Evolutionary conservation across 768 basidiomycete species (phyloP), one percentile per base, ranked within the genome.

Genomic region (Phaffia tasmanica): DNA sequence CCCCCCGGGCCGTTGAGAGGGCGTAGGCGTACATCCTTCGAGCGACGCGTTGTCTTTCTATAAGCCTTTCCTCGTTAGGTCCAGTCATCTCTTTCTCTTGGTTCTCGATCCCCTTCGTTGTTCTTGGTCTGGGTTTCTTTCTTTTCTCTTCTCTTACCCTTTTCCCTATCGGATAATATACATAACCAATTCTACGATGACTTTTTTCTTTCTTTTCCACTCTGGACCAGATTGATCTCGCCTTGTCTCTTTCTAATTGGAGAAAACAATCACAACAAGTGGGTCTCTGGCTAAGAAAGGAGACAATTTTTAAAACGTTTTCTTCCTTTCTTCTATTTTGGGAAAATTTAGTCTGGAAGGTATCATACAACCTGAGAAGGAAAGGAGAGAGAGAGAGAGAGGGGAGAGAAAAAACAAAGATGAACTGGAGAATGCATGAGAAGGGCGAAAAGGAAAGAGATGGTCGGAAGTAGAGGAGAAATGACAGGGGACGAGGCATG

Each of bases 231-330:
- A 21, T 50, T 47, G 8, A 62, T 11, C 23, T 48, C 46, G 27
- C 18, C 25, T 62, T 62, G 9, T 62, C 61, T 3, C 21, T 51
- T 25, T 29, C 61, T 62, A 51, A 21, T 62, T 51, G 2, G 21
- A 29, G 21, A 32, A 18, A 27, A 47, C 4, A 49, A 46, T 23
- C 59, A 46, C 2, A 61, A 49, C 8, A 61, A 48, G 42, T 48
- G 47, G 42, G 47, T 61, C 59, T 59, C 35, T 7, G 18, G 54
- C 35, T 42, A 46, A 59, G 32, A 32, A 9, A 59, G 9, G 11
- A 47, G 23, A n/a, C n/a, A 42, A 32, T 42, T 42, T 11, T 5
- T 11, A 42, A n/a, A 21, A 59, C 57, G 29, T n/a, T 23, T n/a
- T 35, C 30, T 23, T 35, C 3, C 15, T 35, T 6, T 23, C 32